Percentiles rank a stretch among this genome's conserved stretches.
Conservation (phyloP, 208 protist species). For the Wallacemonas sp. region DNA sequence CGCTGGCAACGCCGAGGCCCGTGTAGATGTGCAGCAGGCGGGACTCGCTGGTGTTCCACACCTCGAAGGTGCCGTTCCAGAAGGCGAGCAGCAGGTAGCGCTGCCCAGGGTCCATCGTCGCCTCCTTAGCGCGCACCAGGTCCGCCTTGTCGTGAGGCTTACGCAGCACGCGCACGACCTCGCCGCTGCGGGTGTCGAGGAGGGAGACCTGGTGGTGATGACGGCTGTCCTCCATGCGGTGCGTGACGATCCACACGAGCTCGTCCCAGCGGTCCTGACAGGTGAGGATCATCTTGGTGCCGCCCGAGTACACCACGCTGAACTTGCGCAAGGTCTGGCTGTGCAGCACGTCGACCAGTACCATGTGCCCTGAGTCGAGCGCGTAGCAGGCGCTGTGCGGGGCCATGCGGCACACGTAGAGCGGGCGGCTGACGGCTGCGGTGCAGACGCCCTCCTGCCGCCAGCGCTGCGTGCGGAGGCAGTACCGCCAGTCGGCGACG, state of each 20-base stretch:
- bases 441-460: conserved; percentile 46
- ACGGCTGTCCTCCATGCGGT: conserved; percentile 45
- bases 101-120: conserved; percentile 49
- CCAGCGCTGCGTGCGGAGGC: conserved; percentile 49
- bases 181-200: conserved; percentile 71
- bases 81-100: conserved; percentile 72
- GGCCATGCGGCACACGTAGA: conserved; percentile 41
- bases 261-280: conserved; percentile 63
- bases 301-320: conserved; percentile 73
- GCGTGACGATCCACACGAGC: conserved; percentile 75
- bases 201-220: conserved; percentile 84
- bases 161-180: conserved; percentile 66
- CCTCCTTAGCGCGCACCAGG: conserved; percentile 61
- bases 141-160: conserved; percentile 66
- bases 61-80: conserved; percentile 81
- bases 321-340: conserved; percentile 55
- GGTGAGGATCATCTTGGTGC: conserved; percentile 72
- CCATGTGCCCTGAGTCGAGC: conserved; percentile 71
- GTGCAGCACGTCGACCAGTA: conserved; percentile 64
- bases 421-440: conserved; percentile 45
- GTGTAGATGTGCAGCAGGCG: conserved; percentile 74
- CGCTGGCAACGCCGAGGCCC: conserved; percentile 67
- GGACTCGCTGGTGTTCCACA: conserved; percentile 69
- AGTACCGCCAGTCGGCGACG: conserved; percentile 72
- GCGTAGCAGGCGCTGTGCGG: conserved; percentile 57